Percentiles rank a stretch among this genome's conserved stretches.
Conservation (phyloP, 2,329 filamentous ascomycete species). For the Rhinocladiella mackenziei region DNA sequence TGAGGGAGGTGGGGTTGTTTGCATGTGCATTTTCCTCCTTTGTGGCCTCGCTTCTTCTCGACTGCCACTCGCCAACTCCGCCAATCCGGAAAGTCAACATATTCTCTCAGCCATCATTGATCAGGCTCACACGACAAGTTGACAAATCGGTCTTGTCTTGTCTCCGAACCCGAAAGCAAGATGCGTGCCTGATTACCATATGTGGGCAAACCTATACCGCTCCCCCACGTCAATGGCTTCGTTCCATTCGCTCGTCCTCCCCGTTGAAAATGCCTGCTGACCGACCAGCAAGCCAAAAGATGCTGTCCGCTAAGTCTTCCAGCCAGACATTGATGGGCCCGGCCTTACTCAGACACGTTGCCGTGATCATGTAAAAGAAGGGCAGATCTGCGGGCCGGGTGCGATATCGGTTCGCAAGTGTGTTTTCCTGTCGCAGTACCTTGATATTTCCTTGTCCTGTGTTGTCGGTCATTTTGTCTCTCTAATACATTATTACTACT, state of each 20-base stretch:
- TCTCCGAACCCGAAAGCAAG: no score
- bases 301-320: background rate
- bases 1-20: background rate
- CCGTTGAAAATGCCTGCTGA: background rate
- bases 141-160: no score
- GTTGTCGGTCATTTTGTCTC: no score
- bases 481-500: no score
- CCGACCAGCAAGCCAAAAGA: background rate
- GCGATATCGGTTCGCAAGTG: no score
- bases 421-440: no score
- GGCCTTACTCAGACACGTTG: background rate
- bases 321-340: conserved; percentile 1
- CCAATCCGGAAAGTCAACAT: no score
- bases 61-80: no score
- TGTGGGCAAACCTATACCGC: conserved; percentile 1
- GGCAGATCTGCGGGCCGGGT: no score
- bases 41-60: background rate
- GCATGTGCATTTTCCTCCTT: background rate
- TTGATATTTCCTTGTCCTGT: no score
- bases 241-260: conserved; percentile 5
- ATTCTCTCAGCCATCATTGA: no score
- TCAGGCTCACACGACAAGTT: no score
- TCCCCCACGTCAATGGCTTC: background rate
- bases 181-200: conserved; percentile 13
- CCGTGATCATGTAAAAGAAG: background rate